phyloP scores from a whole-genome alignment of 1,284 basidiomycete genomes.

The Chondrostereum purpureum region DNA sequence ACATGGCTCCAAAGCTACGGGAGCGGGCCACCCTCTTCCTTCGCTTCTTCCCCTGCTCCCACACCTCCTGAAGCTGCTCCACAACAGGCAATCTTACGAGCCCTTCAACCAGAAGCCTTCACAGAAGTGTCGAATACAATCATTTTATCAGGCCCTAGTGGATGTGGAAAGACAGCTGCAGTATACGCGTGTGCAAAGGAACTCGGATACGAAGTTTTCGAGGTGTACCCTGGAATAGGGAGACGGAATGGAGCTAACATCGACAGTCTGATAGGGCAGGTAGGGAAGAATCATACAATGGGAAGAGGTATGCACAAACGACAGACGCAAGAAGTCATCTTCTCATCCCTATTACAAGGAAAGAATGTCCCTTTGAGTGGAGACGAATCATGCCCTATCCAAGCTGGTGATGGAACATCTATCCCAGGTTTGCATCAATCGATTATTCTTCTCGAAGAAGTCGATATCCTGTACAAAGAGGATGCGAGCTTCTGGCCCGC shows the following conservation, averaged over 20 bases:
- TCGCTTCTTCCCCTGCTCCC: constrained; percentile 11
- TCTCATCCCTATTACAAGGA: constrained; percentile 7
- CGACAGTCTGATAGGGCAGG: constrained; percentile 82
- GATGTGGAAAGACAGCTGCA: constrained; percentile 88
- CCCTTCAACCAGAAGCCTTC: constrained; percentile 24
- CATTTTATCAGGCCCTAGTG: constrained; percentile 76
- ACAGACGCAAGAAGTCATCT: constrained; percentile 8
- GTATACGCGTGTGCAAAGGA: constrained; percentile 92
- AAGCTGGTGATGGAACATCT: constrained; percentile 19
- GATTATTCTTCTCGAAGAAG: constrained; percentile 93
- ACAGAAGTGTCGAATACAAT: constrained; percentile 75
- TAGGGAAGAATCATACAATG: constrained; percentile 88
- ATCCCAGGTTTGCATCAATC: constrained; percentile 59
- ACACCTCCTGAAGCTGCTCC: constrained; percentile 17
- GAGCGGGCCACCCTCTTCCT: not conserved
- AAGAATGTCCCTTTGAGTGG: constrained; percentile 4
- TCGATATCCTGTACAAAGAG: constrained; percentile 87
- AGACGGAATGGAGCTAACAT: constrained; percentile 78
- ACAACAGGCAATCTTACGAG: constrained; percentile 11
- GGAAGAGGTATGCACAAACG: constrained; percentile 19
- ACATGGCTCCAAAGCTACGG: not conserved
- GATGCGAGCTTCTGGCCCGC: constrained; percentile 91
- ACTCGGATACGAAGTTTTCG: constrained; percentile 94
- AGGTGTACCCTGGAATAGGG: constrained; percentile 94
- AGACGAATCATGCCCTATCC: constrained; percentile 7